These are phyloP conservation scores for Flaveria robusta DNA, from an alignment of 129 eudicot species.

Conservation along the genomic window DNA sequence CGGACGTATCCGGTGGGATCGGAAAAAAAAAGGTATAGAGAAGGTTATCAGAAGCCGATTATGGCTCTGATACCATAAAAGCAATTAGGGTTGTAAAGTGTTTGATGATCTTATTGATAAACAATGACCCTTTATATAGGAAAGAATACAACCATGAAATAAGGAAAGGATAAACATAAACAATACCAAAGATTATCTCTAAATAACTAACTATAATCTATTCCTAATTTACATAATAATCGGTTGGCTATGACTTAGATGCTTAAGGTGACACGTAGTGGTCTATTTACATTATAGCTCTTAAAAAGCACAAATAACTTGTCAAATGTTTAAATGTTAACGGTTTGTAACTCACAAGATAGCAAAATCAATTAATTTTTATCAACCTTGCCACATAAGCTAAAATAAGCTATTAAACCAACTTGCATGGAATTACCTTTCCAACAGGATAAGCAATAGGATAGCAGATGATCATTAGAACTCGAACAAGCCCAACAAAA, in stretches of 20 bases:
- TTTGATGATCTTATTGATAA: no score
- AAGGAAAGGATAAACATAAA: no score
- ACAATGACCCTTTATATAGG: no score
- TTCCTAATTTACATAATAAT: no score
- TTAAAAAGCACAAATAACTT: neutral
- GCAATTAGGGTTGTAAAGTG: no score
- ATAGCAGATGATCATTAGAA: conserved; percentile 80
- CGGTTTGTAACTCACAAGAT: neutral
- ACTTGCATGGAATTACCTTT: conserved; percentile 58
- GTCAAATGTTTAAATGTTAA: conserved; percentile 6
- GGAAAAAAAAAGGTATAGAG: no score
- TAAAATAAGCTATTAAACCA: conserved; percentile 9
- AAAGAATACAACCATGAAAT: no score
- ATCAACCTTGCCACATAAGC: neutral
- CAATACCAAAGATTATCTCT: no score
- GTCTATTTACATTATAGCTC: conserved; percentile 15
- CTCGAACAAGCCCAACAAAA: conserved; percentile 83
- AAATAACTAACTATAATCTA: no score
- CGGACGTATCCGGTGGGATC: no score
- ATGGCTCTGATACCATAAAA: no score
- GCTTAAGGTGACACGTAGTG: neutral
- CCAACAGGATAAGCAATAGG: conserved; percentile 97
- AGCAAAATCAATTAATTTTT: neutral
- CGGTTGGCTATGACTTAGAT: neutral
- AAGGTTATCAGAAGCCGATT: no score